Conservation (phyloP, 2,329 filamentous ascomycete genomes). For the Leptoxyphium fumago region DNA sequence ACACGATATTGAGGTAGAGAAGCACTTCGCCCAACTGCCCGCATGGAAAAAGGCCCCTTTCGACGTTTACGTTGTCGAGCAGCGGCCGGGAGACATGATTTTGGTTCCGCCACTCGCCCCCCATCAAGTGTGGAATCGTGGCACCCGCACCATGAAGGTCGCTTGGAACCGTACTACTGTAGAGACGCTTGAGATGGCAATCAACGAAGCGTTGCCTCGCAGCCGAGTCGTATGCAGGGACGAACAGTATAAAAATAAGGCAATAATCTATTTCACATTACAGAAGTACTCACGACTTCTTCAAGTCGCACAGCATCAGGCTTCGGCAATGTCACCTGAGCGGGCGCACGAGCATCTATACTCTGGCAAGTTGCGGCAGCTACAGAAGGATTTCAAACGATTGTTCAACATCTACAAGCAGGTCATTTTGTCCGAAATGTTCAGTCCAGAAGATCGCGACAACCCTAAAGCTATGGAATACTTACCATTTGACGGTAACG, state of each 20-base stretch:
- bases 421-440: slow-evolving; percentile 75
- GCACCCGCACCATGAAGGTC: slow-evolving; percentile 90
- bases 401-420: slow-evolving; percentile 66
- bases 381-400: slow-evolving; percentile 70
- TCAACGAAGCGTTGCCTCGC: slow-evolving; percentile 76
- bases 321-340: slow-evolving; percentile 21
- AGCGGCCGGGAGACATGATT: slow-evolving; percentile 81
- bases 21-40: slow-evolving; percentile 89
- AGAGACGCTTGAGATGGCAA: slow-evolving; percentile 74
- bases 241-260: slow-evolving; percentile 98
- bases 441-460: slow-evolving; percentile 46
- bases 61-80: slow-evolving; percentile 82
- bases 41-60: slow-evolving; percentile 94
- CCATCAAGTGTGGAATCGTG: slow-evolving; percentile 96
- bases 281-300: slow-evolving; percentile 56
- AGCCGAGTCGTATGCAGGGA: slow-evolving; percentile 86
- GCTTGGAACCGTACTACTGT: slow-evolving; percentile 94
- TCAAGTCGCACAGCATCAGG: slow-evolving; percentile 41
- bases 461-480: slow-evolving; percentile 54
- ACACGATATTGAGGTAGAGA: slow-evolving; percentile 92
- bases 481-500: slow-evolving; percentile 71
- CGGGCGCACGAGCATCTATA: slow-evolving; percentile 16
- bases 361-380: slow-evolving; percentile 45
- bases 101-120: slow-evolving; percentile 83
- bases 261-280: slow-evolving; percentile 79